Evolutionary conservation across 108 stramenopile species (phyloP).

Genomic region (Seminavis robusta): DNA sequence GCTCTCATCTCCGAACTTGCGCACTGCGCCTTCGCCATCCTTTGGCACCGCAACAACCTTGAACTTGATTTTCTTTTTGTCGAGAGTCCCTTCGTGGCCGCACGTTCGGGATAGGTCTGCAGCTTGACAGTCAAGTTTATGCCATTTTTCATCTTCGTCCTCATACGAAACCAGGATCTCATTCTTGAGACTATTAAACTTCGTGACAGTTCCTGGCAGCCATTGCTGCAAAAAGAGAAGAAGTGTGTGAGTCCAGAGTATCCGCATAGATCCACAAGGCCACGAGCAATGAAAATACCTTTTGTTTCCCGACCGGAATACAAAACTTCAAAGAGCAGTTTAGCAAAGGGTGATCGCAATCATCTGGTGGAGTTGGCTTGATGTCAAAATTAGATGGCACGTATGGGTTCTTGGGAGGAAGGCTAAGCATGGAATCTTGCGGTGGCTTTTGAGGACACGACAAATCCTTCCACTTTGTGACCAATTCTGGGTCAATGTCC

Average conservation of each 20-base stretch:
- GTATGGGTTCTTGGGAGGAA: conserved; percentile 76
- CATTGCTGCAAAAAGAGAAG: conserved; percentile 34
- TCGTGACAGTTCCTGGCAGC: conserved; percentile 65
- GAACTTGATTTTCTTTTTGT: conserved; percentile 63
- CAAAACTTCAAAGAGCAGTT: conserved; percentile 79
- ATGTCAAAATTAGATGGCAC: conserved; percentile 67
- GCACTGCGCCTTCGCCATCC: conserved; percentile 53
- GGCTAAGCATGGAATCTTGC: conserved; percentile 32
- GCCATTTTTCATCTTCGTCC: conserved; percentile 81
- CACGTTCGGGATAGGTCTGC: too few relatives aligned
- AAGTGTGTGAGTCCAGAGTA: not conserved
- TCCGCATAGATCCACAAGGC: not conserved
- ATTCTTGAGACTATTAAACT: conserved; percentile 59
- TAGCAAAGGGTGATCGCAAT: conserved; percentile 68
- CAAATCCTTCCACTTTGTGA: conserved; percentile 41
- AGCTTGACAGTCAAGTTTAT: conserved; percentile 42
- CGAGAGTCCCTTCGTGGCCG: conserved; percentile 79
- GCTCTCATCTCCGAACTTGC: conserved; percentile 73
- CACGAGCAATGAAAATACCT: conserved; percentile 12
- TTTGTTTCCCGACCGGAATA: conserved; percentile 59
- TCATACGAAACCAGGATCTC: conserved; percentile 64
- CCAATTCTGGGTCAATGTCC: conserved; percentile 23
- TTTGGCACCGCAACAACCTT: conserved; percentile 58
- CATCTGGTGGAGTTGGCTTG: conserved; percentile 65
- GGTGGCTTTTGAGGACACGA: conserved; percentile 45